phyloP scores from a whole-genome alignment of 164 flowering plant genomes.

The Protea cynaroides region DNA sequence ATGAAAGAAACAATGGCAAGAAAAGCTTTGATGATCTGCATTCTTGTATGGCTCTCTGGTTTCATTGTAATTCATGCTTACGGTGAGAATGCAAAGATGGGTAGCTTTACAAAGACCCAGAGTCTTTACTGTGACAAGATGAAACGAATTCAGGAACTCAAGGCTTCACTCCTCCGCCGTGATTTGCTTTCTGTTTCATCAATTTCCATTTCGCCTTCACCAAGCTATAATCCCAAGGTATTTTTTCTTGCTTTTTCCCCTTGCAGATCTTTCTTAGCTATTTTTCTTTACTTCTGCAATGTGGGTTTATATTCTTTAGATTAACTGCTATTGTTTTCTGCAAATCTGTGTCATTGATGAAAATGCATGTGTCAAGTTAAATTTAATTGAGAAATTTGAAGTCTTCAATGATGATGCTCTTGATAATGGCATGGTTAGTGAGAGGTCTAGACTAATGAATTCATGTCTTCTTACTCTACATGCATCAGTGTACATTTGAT shows the following conservation, averaged over 20 bases:
- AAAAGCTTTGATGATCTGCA: background rate
- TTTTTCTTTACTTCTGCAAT: background rate
- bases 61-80: slow-evolving; percentile 16
- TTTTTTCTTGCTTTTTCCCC: background rate
- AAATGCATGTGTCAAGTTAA: too few relatives aligned
- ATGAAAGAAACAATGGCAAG: slow-evolving; percentile 14
- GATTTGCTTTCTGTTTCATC: slow-evolving; percentile 10
- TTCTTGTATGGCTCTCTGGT: slow-evolving; percentile 12
- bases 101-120: background rate
- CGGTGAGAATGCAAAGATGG: slow-evolving; percentile 14
- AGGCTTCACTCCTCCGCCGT: slow-evolving; percentile 21
- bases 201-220: slow-evolving; percentile 9
- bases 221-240: slow-evolving; percentile 13
- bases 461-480: too few relatives aligned
- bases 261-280: background rate
- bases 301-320: background rate
- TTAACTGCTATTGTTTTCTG: background rate
- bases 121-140: slow-evolving; percentile 16
- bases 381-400: too few relatives aligned
- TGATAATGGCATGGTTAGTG: too few relatives aligned
- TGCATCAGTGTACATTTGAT: too few relatives aligned
- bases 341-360: background rate
- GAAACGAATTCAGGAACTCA: slow-evolving; percentile 23
- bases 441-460: too few relatives aligned
- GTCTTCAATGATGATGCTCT: too few relatives aligned